Evolutionary conservation across 805 yeast species (phyloP).

Genomic region (Cyberlindnera misumaiensis): DNA sequence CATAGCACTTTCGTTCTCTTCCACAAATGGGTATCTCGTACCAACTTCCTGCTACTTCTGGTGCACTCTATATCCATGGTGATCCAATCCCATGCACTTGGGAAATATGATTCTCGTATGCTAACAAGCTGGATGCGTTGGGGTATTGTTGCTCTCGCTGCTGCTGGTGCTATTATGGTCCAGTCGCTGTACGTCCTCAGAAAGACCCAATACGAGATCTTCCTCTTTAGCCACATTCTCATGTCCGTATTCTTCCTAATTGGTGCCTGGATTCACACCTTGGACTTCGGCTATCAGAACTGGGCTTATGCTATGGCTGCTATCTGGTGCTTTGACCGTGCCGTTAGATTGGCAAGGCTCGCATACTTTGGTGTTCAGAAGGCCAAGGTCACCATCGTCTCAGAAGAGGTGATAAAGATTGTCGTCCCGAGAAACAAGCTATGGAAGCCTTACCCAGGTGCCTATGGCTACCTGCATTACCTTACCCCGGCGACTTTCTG

Average conservation of each 20-base stretch:
- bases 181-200: conserved; percentile 38
- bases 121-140: conserved; percentile 12
- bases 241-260: conserved; percentile 46
- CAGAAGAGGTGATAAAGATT: conserved; percentile 41
- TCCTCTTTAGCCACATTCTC: conserved; percentile 48
- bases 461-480: conserved; percentile 54
- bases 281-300: conserved; percentile 41
- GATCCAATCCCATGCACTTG: conserved; percentile 13
- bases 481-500: conserved; percentile 45
- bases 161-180: conserved; percentile 7
- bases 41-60: conserved; percentile 25
- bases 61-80: conserved; percentile 20
- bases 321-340: conserved; percentile 47
- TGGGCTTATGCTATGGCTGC: conserved; percentile 30
- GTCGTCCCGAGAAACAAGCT: conserved; percentile 31
- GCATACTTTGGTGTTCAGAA: conserved; percentile 18
- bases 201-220: conserved; percentile 50
- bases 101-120: conserved; percentile 8
- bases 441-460: conserved; percentile 50
- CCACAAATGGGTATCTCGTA: conserved; percentile 60
- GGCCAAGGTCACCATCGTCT: conserved; percentile 20
- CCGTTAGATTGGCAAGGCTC: conserved; percentile 31
- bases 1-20: conserved; percentile 55
- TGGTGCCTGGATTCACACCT: conserved; percentile 54
- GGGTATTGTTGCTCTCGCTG: conserved; percentile 17